Base-by-base conservation (phyloP, 75 land plant genomes). In the Ceratopteris richardii region DNA sequence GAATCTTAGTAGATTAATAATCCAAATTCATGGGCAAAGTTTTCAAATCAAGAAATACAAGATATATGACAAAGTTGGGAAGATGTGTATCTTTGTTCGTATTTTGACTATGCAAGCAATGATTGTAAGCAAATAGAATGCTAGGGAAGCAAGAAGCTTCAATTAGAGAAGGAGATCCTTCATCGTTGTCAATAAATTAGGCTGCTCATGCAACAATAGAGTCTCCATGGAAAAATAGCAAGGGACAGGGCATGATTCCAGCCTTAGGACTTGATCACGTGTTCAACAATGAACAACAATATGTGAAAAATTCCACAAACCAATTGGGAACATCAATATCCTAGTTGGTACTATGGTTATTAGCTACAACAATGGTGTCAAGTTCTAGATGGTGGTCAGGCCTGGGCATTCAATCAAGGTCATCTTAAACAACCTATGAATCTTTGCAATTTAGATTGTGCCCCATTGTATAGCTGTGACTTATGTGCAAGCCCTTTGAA, bases 1-100 rank as follows among this genome's bases (percentile, higher is more conserved):
- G 48, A 58, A 29, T 5, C 51, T 58, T 51, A 37, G 20, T 0
- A 58, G 27, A 44, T 21, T 39, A 26, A 20, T 14, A 25, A 17
- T 39, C 58, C 65, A 51, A 57, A 61, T 31, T 64, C 74, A 23
- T 67, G 47, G 57, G 63, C 39, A n/a, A 68, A 56, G 31, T 42
- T 62, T 42, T 72, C 65, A 41, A 31, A 31, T 33, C 54, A 71
- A 31, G 48, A 14, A 7, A 25, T 12, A 25, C 71, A 36, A 19
- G 47, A 61, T 29, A 59, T 21, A 16, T 62, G 33, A 53, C 66
- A 77, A 36, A 44, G 72, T 46, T 78, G 76, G 84, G 84, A 80
- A 51, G 83, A 66, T 65, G 50, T 44, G 7, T 92, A 88, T 68
- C 95, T 90, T 7, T 95, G 98, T 1, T 93, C 95, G 98, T 72